Evolutionary conservation across 2,329 filamentous ascomycete species (phyloP), one percentile per base, ranked within the genome.

Genomic region (Parastagonospora avenae): DNA sequence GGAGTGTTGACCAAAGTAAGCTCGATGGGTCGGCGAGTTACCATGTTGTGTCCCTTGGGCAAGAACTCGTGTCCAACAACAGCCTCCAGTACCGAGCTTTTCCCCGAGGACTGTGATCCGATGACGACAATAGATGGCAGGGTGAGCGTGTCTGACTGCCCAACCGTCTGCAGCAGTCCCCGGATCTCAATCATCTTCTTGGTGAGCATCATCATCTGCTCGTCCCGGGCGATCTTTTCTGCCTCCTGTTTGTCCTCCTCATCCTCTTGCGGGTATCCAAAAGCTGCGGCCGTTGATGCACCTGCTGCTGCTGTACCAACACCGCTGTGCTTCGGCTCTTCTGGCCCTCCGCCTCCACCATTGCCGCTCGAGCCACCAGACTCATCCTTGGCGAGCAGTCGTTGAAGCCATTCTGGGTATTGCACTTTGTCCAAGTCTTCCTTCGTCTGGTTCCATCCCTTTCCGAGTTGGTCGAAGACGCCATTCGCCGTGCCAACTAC

Each of bases 181-280:
- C 95, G 83, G 50, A 99, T 97, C 78, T 99, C 94, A 67, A 99
- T 99, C 94, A 99, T 99, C 78, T 97, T 97, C 78, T 94, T 93
- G 2, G 95, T 99, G 67, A 99, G 80, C 62, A 97, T 82, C 94
- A 99, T 99, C 93, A 99, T 99, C 75, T 99, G 94, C 71, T 99
- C 94, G 66, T 99, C 94, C 65, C 86, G 86, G 14, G 91, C 90
- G 42, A 83, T 81, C 67, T 89, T 85, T 48, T 88, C 85, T 15
- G 77, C 80, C 8, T 80, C 78, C 48, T 86, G 80, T 57, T 88
- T 85, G 31, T 93, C 81, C 2, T 85, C 84, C 50, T 87, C 81
- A 16, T 91, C 86, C 1, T 86, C 83, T 49, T 87, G 80, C 15
- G 89, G 85, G 64, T 92, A 88, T 32, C 88, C 91, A 70, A 96